Conservation (phyloP, 2,329 filamentous ascomycete genomes). For the Pseudogymnoascus sp. region DNA sequence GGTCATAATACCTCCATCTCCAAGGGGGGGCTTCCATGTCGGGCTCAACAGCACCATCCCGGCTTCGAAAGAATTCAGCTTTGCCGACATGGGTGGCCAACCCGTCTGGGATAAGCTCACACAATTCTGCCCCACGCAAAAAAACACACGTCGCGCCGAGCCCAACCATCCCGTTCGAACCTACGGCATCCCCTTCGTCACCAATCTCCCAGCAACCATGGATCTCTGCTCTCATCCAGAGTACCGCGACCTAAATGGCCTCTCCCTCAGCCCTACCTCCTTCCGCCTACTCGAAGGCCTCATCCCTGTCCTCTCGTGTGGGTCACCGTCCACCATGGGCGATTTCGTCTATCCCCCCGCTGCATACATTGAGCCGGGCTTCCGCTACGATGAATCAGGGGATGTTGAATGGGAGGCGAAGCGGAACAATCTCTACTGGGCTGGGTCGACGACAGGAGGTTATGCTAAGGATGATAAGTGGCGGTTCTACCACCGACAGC, state of each 20-base stretch:
- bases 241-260: constrained; percentile 37
- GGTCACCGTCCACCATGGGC: constrained; percentile 39
- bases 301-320: constrained; percentile 41
- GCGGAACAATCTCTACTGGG: constrained; percentile 47
- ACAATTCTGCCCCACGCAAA: constrained; percentile 22
- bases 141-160: not conserved
- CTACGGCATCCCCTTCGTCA: constrained; percentile 32
- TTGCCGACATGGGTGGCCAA: constrained; percentile 26
- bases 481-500: constrained; percentile 41
- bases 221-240: constrained; percentile 41
- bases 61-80: constrained; percentile 12
- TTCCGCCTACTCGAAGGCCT: constrained; percentile 32
- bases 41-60: not conserved
- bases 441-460: constrained; percentile 48
- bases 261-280: constrained; percentile 38
- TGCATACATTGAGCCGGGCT: constrained; percentile 37
- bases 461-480: constrained; percentile 32
- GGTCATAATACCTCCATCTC: constrained; percentile 26
- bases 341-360: constrained; percentile 48
- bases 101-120: constrained; percentile 31
- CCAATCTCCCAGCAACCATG: constrained; percentile 22
- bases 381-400: constrained; percentile 35
- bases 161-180: constrained; percentile 12
- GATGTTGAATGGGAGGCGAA: constrained; percentile 46
- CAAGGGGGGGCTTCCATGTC: not conserved